phyloP scores from a whole-genome alignment of 192 early-diverging fungal genomes.

The Backusella australiensis region DNA sequence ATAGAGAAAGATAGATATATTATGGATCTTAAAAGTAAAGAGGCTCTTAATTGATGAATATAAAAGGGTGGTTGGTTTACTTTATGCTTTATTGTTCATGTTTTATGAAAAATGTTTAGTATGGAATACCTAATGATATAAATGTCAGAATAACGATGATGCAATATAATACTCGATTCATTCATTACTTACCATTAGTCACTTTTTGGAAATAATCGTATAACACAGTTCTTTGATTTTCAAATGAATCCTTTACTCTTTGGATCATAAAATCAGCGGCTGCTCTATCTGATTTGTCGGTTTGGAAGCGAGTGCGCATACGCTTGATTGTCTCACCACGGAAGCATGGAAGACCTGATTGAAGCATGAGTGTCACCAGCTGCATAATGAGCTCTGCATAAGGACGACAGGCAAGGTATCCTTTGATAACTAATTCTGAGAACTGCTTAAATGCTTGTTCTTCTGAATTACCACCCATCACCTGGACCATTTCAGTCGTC shows the following conservation, averaged over 20 bases:
- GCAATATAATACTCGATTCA: background rate
- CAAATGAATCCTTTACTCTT: conserved; percentile 85
- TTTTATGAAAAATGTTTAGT: background rate
- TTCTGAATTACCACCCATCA: conserved; percentile 87
- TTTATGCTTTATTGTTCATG: background rate
- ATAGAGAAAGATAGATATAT: background rate
- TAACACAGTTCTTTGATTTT: conserved; percentile 85
- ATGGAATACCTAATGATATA: background rate
- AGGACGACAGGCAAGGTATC: conserved; percentile 87
- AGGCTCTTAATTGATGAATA: background rate
- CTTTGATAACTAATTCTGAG: conserved; percentile 86
- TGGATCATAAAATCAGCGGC: conserved; percentile 96
- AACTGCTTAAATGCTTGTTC: conserved; percentile 86
- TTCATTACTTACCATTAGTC: conserved; percentile 61
- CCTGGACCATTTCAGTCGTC: conserved; percentile 93
- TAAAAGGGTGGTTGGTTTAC: background rate
- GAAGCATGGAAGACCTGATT: conserved; percentile 97
- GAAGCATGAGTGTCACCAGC: conserved; percentile 88
- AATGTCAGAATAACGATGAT: background rate
- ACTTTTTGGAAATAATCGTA: conserved; percentile 85
- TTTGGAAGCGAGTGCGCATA: conserved; percentile 83
- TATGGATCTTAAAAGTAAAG: background rate
- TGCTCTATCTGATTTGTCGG: conserved; percentile 81
- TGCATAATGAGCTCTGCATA: conserved; percentile 91
- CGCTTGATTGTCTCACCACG: conserved; percentile 91